phyloP scores from a whole-genome alignment of 768 basidiomycete species.

The Lactarius sp. region DNA sequence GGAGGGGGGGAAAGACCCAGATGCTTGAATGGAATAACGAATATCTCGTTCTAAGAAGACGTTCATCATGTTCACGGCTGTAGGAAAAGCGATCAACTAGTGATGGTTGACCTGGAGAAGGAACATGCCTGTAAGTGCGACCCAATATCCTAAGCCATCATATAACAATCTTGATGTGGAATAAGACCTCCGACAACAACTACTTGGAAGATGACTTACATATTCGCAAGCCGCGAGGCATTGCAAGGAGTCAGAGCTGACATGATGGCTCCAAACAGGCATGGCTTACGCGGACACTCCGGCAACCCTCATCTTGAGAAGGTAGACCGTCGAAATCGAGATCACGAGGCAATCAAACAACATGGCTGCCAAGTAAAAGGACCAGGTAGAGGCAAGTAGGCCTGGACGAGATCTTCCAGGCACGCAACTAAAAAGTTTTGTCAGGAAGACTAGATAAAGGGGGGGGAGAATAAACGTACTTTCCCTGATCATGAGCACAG shows the following conservation, averaged over 20 bases:
- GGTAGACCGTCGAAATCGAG: constrained; percentile 45
- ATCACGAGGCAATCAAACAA: constrained; percentile 52
- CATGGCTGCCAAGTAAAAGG: constrained; percentile 55
- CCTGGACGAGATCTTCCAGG: constrained; percentile 30
- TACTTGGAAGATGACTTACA: constrained; percentile 24
- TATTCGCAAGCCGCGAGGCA: constrained; percentile 27
- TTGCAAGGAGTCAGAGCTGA: constrained; percentile 7
- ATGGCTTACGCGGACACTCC: constrained; percentile 30
- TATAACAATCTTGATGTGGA: constrained; percentile 49
- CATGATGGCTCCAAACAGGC: background rate
- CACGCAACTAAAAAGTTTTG: constrained; percentile 43
- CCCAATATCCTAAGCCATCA: constrained; percentile 60
- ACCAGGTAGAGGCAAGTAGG: constrained; percentile 42
- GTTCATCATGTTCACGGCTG: constrained; percentile 30
- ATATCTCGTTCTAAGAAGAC: constrained; percentile 28
- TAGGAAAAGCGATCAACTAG: background rate
- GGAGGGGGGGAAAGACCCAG: constrained; percentile 2
- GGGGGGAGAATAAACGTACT: constrained; percentile 28
- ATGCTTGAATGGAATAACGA: constrained; percentile 25
- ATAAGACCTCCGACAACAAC: background rate
- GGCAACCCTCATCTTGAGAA: constrained; percentile 44
- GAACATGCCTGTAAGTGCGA: constrained; percentile 44
- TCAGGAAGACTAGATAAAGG: background rate
- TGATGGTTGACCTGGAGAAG: background rate
- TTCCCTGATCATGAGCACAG: constrained; percentile 31